Conservation (phyloP, 768 basidiomycete genomes). For the Boletellus emodensis region DNA sequence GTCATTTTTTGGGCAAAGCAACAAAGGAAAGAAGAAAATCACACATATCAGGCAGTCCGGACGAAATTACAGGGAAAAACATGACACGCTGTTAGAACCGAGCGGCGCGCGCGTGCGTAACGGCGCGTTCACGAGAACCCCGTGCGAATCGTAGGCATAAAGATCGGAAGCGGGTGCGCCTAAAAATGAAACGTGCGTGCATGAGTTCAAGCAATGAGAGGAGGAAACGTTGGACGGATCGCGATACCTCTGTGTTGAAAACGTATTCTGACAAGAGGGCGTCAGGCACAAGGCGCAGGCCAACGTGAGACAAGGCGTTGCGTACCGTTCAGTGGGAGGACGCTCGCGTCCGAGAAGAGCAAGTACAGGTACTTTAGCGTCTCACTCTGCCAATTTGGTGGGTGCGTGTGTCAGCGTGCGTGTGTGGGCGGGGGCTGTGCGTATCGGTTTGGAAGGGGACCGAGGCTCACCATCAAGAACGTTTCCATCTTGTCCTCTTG, state of each 20-base stretch:
- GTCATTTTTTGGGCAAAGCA: too few relatives aligned
- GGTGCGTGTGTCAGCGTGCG: too few relatives aligned
- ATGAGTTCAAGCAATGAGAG: neutral
- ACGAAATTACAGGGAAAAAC: neutral
- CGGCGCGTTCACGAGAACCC: constrained; percentile 39
- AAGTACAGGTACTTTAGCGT: constrained; percentile 90
- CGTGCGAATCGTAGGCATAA: constrained; percentile 48
- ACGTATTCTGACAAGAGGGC: constrained; percentile 57
- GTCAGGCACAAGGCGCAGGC: constrained; percentile 5
- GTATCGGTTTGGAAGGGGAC: neutral
- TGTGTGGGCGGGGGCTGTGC: neutral
- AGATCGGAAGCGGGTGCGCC: constrained; percentile 73
- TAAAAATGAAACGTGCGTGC: constrained; percentile 20
- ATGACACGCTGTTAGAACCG: neutral
- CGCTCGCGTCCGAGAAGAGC: constrained; percentile 69
- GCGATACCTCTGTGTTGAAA: constrained; percentile 83
- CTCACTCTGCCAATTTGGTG: constrained; percentile 54
- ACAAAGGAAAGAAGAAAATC: too few relatives aligned
- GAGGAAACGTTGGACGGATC: neutral
- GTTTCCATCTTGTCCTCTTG: constrained; percentile 94
- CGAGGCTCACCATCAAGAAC: constrained; percentile 69
- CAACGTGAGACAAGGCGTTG: constrained; percentile 29
- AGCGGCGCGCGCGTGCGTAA: neutral
- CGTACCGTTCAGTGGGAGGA: constrained; percentile 69
- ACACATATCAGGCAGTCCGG: too few relatives aligned